Evolutionary conservation across 73 alveolate genomes (phyloP).

Genomic region (Paramecium pentaurelia): DNA sequence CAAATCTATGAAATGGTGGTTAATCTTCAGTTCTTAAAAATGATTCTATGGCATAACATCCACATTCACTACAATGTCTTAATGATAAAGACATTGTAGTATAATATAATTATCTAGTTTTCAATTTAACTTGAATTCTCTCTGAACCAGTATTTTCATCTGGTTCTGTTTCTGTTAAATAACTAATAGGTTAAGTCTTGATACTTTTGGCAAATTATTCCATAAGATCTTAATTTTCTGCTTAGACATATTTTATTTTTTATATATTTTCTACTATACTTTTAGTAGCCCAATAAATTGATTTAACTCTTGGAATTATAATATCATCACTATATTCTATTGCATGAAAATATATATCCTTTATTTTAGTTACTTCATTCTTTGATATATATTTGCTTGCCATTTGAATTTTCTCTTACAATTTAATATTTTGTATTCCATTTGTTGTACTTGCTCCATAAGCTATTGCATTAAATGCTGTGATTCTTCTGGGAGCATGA

Average conservation of each 20-base stretch:
- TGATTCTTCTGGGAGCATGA: neutral
- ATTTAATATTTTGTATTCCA: neutral
- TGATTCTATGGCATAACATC: conserved; percentile 26
- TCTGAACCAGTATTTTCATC: neutral
- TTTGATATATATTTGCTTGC: neutral
- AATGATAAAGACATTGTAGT: neutral
- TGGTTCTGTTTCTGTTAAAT: neutral
- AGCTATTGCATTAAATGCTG: neutral
- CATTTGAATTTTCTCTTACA: neutral
- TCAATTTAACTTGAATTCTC: neutral
- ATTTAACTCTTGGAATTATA: conserved; percentile 1
- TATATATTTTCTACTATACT: neutral
- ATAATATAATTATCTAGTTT: neutral
- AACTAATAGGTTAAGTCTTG: neutral
- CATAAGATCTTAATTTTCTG: neutral
- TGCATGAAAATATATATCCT: neutral
- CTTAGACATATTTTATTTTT: neutral
- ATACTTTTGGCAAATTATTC: neutral
- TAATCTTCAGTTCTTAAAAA: neutral
- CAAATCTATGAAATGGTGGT: neutral
- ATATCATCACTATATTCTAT: neutral
- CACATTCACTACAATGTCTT: neutral
- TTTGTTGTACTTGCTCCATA: neutral
- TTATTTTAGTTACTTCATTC: neutral
- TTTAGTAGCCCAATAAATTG: neutral